Evolutionary conservation across 2,329 filamentous ascomycete species (phyloP).

Genomic region (Neocucurbitaria cava): DNA sequence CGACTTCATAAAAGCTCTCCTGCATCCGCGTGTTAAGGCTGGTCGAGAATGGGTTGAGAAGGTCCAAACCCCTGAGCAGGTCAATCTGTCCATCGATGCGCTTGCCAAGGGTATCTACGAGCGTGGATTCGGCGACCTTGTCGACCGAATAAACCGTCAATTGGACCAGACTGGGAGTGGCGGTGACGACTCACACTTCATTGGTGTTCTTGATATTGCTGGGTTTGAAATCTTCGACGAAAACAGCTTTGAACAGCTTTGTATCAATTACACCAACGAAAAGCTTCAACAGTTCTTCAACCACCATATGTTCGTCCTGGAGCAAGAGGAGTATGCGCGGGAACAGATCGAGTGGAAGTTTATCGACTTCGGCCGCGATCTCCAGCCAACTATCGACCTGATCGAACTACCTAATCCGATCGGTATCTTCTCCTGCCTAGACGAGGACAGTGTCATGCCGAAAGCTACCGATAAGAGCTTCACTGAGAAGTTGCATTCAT

Average conservation of each 20-base stretch:
- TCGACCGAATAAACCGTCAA: slow-evolving; percentile 88
- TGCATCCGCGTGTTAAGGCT: slow-evolving; percentile 94
- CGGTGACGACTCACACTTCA: slow-evolving; percentile 90
- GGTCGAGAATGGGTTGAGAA: slow-evolving; percentile 99
- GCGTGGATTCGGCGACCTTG: slow-evolving; percentile 90
- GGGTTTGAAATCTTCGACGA: slow-evolving; percentile 99
- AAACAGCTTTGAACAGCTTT: slow-evolving; percentile 98
- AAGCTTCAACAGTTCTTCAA: slow-evolving; percentile 99
- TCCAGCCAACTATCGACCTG: slow-evolving; percentile 96
- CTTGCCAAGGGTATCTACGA: slow-evolving; percentile 98
- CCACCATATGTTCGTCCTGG: slow-evolving; percentile 99
- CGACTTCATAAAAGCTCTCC: slow-evolving; percentile 82
- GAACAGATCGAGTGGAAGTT: slow-evolving; percentile 99
- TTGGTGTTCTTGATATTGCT: slow-evolving; percentile 97
- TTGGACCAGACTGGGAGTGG: slow-evolving; percentile 85
- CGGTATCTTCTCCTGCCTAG: slow-evolving; percentile 96
- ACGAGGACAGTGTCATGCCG: slow-evolving; percentile 98
- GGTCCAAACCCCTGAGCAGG: slow-evolving; percentile 96
- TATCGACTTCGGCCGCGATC: slow-evolving; percentile 95
- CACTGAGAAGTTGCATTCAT: slow-evolving; percentile 93
- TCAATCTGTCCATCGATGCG: slow-evolving; percentile 86
- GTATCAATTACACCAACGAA: slow-evolving; percentile 99
- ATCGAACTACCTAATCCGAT: slow-evolving; percentile 97
- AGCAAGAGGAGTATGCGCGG: slow-evolving; percentile 96
- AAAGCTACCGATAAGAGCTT: slow-evolving; percentile 97